Evolutionary conservation across 2,329 filamentous ascomycete genomes (phyloP).

Genomic region (Colletotrichum incanum): DNA sequence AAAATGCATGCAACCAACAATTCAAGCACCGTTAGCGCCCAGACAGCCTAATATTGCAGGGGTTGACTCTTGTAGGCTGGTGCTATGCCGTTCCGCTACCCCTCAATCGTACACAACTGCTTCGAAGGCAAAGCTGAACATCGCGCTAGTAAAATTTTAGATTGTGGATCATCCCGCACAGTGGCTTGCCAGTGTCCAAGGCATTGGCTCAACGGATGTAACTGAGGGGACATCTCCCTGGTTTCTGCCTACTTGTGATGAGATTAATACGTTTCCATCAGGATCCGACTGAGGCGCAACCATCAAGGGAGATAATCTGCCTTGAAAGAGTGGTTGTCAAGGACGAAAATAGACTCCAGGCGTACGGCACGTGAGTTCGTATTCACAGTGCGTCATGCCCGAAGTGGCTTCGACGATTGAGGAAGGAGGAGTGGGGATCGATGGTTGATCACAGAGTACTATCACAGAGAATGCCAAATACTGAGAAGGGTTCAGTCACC

Average conservation of each 20-base stretch:
- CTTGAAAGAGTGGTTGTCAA: neutral
- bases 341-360: slow-evolving; percentile 21
- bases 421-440: neutral
- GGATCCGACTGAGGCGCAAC: neutral
- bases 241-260: slow-evolving; percentile 2
- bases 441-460: neutral
- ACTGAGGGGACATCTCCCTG: neutral
- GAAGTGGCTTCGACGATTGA: slow-evolving; percentile 12
- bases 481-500: neutral
- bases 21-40: neutral
- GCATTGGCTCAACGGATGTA: slow-evolving; percentile 18
- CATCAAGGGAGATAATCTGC: neutral
- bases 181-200: slow-evolving; percentile 10
- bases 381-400: slow-evolving; percentile 6
- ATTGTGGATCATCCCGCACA: slow-evolving; percentile 9
- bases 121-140: neutral
- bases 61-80: neutral
- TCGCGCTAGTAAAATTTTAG: slow-evolving; percentile 9
- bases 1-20: neutral
- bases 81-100: neutral
- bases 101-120: neutral
- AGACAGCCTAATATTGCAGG: neutral
- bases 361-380: slow-evolving; percentile 18
- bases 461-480: neutral
- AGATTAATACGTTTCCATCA: neutral